These are phyloP conservation scores for Bassia scoparia DNA, from an alignment of 148 eudicot species.

Conservation along the genomic window DNA sequence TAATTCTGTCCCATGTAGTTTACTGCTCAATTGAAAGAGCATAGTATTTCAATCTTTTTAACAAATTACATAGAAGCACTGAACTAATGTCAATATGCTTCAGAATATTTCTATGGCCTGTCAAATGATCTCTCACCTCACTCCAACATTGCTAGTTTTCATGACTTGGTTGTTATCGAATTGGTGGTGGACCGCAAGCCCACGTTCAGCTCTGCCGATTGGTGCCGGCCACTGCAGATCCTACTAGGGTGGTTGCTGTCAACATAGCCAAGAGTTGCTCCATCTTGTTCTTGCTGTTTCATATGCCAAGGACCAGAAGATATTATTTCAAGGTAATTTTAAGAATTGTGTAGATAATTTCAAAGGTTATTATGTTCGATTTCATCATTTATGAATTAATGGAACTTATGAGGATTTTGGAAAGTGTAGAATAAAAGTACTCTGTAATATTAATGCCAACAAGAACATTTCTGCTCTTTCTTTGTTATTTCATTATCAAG, in stretches of 20 bases:
- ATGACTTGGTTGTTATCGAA: slow-evolving; percentile 64
- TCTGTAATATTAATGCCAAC: too few species aligned
- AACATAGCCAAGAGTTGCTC: slow-evolving; percentile 68
- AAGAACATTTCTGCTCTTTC: not conserved
- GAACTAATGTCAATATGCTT: slow-evolving; percentile 12
- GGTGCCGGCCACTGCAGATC: slow-evolving; percentile 96
- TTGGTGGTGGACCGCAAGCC: slow-evolving; percentile 99
- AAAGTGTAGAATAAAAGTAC: too few species aligned
- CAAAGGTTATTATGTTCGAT: not conserved
- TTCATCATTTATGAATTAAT: not conserved
- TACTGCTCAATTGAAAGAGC: not conserved
- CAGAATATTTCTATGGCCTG: slow-evolving; percentile 93
- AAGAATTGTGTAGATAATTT: not conserved
- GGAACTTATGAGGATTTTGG: not conserved
- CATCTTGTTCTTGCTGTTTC: slow-evolving; percentile 88
- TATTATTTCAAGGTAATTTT: slow-evolving; percentile 68
- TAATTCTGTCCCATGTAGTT: too few species aligned
- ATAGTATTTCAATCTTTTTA: not conserved
- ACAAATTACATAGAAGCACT: not conserved
- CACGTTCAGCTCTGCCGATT: slow-evolving; percentile 92
- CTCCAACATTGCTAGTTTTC: slow-evolving; percentile 67
- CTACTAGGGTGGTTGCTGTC: slow-evolving; percentile 69
- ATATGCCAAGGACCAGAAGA: slow-evolving; percentile 85
- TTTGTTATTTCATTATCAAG: not conserved
- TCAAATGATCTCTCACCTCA: slow-evolving; percentile 89